Conservation (phyloP, 2,329 filamentous ascomycete genomes). For the Fusarium illudens region DNA sequence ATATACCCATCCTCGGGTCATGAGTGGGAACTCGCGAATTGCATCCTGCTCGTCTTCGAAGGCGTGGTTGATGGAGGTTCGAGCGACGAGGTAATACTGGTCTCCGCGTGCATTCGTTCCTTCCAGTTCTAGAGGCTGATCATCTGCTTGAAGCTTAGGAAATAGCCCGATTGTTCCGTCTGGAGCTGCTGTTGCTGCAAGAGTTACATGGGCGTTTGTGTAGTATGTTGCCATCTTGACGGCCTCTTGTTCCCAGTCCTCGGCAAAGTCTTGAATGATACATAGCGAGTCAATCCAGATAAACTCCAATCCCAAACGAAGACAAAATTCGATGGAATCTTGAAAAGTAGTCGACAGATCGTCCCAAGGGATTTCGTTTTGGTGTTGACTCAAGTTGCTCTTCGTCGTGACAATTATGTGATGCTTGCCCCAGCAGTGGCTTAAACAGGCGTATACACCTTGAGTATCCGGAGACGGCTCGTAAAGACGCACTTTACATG, state of each 20-base stretch:
- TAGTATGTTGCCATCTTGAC: not conserved
- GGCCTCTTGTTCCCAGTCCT: not conserved
- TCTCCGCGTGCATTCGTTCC: not conserved
- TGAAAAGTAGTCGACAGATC: not conserved
- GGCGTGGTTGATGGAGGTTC: not conserved
- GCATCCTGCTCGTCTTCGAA: not conserved
- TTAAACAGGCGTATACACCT: not conserved
- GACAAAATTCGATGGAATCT: not conserved
- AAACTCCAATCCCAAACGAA: not conserved
- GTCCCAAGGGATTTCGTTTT: not conserved
- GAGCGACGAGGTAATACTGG: not conserved
- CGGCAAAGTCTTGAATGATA: not conserved
- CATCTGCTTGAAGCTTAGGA: not conserved
- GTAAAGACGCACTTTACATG: not conserved
- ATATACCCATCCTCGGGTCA: not conserved
- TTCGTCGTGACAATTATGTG: not conserved
- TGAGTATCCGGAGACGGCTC: not conserved
- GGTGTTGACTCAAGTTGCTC: not conserved
- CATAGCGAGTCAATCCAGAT: not conserved
- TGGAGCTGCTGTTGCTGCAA: not conserved
- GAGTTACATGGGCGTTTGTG: not conserved
- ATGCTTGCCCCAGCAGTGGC: not conserved
- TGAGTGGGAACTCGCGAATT: not conserved
- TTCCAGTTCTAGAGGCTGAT: not conserved
- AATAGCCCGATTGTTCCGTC: not conserved